Conservation (phyloP, 345 rosid genomes). For the Hibiscus mutabilis region DNA sequence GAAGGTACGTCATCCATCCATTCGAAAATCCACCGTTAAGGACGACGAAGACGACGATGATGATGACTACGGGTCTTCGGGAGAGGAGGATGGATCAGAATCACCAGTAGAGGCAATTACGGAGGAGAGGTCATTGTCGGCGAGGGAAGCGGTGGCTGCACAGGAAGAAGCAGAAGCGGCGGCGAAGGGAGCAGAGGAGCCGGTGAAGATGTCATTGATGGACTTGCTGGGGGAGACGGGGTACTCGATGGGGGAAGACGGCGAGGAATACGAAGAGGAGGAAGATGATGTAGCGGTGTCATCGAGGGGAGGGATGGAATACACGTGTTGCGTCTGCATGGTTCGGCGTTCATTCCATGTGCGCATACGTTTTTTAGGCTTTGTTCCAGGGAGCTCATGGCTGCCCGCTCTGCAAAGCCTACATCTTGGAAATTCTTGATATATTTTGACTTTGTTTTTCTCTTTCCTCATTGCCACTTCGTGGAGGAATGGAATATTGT, state of each 20-base stretch:
- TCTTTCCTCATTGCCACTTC: too few species aligned
- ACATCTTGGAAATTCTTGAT: slow-evolving; percentile 74
- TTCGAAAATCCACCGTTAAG: slow-evolving; percentile 14
- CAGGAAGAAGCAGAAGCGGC: slow-evolving; percentile 49
- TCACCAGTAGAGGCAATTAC: slow-evolving; percentile 33
- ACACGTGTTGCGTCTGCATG: slow-evolving; percentile 72
- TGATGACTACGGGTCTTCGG: slow-evolving; percentile 14
- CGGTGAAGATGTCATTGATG: slow-evolving; percentile 75
- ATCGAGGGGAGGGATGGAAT: slow-evolving; percentile 35
- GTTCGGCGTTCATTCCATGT: slow-evolving; percentile 79
- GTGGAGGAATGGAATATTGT: too few species aligned
- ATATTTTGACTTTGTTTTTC: slow-evolving; percentile 39
- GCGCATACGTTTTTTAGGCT: slow-evolving; percentile 87
- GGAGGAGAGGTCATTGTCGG: slow-evolving; percentile 63
- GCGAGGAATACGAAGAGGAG: slow-evolving; percentile 25
- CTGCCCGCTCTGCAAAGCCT: slow-evolving; percentile 83
- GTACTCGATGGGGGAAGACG: slow-evolving; percentile 42
- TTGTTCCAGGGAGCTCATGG: slow-evolving; percentile 91
- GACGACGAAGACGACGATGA: slow-evolving; percentile 21
- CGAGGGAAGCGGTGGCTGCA: slow-evolving; percentile 75
- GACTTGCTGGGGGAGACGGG: slow-evolving; percentile 76
- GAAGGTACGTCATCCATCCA: slow-evolving; percentile 45
- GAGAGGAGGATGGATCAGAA: slow-evolving; percentile 28
- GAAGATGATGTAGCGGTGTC: slow-evolving; percentile 9
- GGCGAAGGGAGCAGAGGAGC: slow-evolving; percentile 26